Evolutionary conservation across 345 rosid genomes (phyloP).

Genomic region (Brassica rapa): DNA sequence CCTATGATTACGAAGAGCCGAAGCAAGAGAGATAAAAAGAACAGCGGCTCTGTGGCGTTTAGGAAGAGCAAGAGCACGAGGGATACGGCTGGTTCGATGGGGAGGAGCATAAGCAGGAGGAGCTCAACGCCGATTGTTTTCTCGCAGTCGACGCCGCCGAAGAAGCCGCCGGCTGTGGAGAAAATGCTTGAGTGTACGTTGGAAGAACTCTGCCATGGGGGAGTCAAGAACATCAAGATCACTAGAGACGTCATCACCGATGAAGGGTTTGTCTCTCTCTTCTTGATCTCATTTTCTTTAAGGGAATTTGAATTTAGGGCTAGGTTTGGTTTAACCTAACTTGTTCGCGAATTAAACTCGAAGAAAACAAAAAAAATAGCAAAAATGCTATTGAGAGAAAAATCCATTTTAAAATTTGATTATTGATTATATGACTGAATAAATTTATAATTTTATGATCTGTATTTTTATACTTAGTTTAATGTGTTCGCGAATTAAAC

Average conservation of each 20-base stretch:
- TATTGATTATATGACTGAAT: neutral
- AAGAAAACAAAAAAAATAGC: neutral
- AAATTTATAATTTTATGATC: neutral
- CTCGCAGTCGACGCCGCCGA: constrained; percentile 63
- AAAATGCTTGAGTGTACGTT: constrained; percentile 75
- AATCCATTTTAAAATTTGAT: neutral
- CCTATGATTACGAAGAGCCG: constrained; percentile 29
- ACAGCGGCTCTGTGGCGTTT: constrained; percentile 18
- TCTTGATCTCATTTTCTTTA: neutral
- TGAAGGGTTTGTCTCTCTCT: constrained; percentile 53
- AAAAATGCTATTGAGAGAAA: neutral
- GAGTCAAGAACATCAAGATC: constrained; percentile 59
- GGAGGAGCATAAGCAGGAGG: constrained; percentile 51
- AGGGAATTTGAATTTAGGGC: neutral
- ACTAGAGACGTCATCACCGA: constrained; percentile 58
- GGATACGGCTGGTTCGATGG: constrained; percentile 30
- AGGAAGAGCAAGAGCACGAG: constrained; percentile 45
- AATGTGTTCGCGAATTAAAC: no score
- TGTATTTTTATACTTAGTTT: neutral
- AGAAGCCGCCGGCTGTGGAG: constrained; percentile 60
- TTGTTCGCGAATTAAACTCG: neutral
- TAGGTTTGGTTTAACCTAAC: neutral
- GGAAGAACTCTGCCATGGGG: constrained; percentile 73
- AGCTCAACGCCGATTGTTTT: constrained; percentile 59
- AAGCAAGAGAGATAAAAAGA: constrained; percentile 36